phyloP scores from a whole-genome alignment of 208 protist species.

The Acanthamoeba sp. region DNA sequence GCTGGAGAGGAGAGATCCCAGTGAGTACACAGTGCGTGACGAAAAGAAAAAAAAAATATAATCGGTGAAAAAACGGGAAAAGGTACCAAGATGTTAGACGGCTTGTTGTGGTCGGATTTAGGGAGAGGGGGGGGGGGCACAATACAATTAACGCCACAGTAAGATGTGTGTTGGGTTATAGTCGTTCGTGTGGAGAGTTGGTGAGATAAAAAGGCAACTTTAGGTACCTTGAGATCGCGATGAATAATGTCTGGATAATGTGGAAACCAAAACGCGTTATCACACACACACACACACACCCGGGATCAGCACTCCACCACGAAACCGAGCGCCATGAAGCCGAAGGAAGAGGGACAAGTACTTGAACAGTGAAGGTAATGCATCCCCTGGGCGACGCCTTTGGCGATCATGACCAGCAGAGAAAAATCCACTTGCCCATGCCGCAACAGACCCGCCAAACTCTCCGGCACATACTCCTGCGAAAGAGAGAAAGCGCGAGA shows the following conservation, averaged over 20 bases:
- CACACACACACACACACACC: not conserved
- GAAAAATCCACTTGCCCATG: slow-evolving; percentile 11
- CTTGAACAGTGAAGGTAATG: slow-evolving; percentile 58
- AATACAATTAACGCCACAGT: too few relatives aligned
- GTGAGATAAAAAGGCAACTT: too few relatives aligned
- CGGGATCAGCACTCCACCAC: not conserved
- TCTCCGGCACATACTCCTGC: slow-evolving; percentile 31
- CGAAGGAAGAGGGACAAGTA: not conserved
- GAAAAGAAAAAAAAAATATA: not conserved
- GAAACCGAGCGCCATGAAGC: not conserved
- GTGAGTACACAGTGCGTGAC: too few relatives aligned
- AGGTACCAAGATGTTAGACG: slow-evolving; percentile 38
- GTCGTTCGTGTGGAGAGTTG: too few relatives aligned
- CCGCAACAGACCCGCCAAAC: not conserved
- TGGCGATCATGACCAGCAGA: slow-evolving; percentile 44
- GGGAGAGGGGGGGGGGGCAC: too few relatives aligned
- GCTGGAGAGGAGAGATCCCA: not conserved
- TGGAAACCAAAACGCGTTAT: not conserved
- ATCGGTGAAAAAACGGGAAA: too few relatives aligned
- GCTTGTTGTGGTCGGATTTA: not conserved
- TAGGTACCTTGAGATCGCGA: not conserved
- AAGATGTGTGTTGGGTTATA: too few relatives aligned
- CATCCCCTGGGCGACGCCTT: slow-evolving; percentile 36
- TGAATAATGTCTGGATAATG: not conserved
- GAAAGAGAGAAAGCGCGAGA: too few relatives aligned